phyloP scores from a whole-genome alignment of 495 filamentous ascomycete species.

The Neurospora sp. region DNA sequence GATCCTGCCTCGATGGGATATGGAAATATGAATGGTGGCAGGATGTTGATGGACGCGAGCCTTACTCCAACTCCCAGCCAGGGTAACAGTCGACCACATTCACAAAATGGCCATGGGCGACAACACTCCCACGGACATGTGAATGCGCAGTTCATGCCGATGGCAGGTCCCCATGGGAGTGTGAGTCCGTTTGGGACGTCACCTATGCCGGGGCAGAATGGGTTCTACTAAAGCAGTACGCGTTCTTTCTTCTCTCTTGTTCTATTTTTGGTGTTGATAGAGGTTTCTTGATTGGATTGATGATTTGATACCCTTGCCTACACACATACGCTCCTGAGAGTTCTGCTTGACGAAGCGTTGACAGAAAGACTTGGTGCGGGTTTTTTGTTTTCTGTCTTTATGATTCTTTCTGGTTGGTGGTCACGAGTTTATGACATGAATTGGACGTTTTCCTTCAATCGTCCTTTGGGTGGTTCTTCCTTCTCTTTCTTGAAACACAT shows the following conservation, averaged over 20 bases:
- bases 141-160: not conserved
- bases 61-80: not conserved
- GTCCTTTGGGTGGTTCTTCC: not conserved
- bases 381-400: not conserved
- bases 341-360: not conserved
- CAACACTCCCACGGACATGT: not conserved
- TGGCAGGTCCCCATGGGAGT: not conserved
- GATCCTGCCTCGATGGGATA: slow-evolving; percentile 6
- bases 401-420: not conserved
- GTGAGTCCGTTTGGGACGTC: not conserved
- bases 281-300: not conserved
- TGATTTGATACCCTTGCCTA: not conserved
- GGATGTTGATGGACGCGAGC: not conserved
- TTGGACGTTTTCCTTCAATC: not conserved
- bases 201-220: not conserved
- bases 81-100: not conserved
- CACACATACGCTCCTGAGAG: not conserved
- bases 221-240: not conserved
- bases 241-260: not conserved
- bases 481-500: not conserved
- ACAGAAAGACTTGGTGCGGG: not conserved
- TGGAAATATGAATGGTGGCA: not conserved
- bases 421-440: not conserved
- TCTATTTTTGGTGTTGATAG: not conserved
- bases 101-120: not conserved